A percentile compares a stretch with the other conserved stretches of the same genome.
These are phyloP conservation scores for Coniochaeta ligniaria DNA, from an alignment of 2,329 filamentous ascomycete genomes.

Conservation along the genomic window DNA sequence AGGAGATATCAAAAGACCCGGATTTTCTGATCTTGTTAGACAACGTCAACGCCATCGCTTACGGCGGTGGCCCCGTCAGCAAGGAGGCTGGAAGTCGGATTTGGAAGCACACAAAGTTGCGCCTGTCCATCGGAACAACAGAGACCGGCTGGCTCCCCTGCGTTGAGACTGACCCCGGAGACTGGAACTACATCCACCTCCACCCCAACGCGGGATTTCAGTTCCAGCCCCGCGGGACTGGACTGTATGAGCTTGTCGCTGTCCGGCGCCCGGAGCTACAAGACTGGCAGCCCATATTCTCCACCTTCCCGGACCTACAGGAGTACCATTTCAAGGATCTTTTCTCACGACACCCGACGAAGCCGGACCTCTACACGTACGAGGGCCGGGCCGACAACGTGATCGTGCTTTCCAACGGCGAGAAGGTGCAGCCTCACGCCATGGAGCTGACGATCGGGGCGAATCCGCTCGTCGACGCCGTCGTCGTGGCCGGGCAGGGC, in stretches of 20 bases:
- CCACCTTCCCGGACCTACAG: conserved; percentile 19
- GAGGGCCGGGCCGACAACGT: conserved; percentile 22
- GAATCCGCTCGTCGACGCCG: conserved; percentile 2
- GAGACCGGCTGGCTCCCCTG: conserved; percentile 11
- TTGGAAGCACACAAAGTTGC: conserved; percentile 2
- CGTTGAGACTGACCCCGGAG: conserved; percentile 10
- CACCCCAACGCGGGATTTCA: neutral
- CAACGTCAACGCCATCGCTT: neutral
- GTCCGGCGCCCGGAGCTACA: conserved; percentile 14
- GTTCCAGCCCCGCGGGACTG: conserved; percentile 10
- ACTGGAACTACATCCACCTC: conserved; percentile 6
- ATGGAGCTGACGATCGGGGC: conserved; percentile 14
- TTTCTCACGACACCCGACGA: conserved; percentile 18
- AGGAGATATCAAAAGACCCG: neutral
- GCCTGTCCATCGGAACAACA: conserved; percentile 6
- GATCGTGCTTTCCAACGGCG: conserved; percentile 21
- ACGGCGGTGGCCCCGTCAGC: conserved; percentile 3
- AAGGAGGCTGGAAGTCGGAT: neutral
- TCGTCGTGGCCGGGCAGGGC: conserved; percentile 7
- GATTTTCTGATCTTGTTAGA: neutral
- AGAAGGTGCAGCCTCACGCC: conserved; percentile 20
- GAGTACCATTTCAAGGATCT: conserved; percentile 22
- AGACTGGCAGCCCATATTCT: conserved; percentile 22
- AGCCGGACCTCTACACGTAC: conserved; percentile 20
- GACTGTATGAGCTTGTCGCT: conserved; percentile 24